Percentiles rank a stretch among this genome's conserved stretches.
Conservation (phyloP, 2,329 filamentous ascomycete species). For the Madurella mycetomatis region DNA sequence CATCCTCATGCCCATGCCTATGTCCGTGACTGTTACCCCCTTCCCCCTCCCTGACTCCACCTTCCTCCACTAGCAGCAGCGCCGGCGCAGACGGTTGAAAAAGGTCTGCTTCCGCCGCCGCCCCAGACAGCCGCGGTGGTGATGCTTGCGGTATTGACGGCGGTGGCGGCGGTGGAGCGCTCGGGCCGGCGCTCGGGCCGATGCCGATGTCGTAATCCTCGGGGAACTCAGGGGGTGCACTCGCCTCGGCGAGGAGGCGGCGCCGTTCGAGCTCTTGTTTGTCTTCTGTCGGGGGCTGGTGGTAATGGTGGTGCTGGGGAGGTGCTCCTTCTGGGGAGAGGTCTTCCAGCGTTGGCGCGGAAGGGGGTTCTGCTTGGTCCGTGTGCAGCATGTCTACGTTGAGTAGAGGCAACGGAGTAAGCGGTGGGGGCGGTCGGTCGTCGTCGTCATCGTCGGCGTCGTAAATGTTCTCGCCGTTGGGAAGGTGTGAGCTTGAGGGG, state of each 20-base stretch:
- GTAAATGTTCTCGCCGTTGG: slow-evolving; percentile 49
- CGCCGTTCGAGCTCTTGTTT: slow-evolving; percentile 72
- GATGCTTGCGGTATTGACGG: slow-evolving; percentile 29
- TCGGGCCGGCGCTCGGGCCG: slow-evolving; percentile 18
- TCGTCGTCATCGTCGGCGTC: slow-evolving; percentile 45
- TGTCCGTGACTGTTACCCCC: neutral
- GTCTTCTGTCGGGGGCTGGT: slow-evolving; percentile 54
- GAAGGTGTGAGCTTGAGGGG: slow-evolving; percentile 36
- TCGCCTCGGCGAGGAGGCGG: slow-evolving; percentile 59
- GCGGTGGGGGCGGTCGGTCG: slow-evolving; percentile 30
- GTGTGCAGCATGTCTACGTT: slow-evolving; percentile 22
- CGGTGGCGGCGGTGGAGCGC: slow-evolving; percentile 21
- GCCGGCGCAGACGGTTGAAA: slow-evolving; percentile 53
- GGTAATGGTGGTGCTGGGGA: slow-evolving; percentile 16
- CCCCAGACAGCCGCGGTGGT: slow-evolving; percentile 25
- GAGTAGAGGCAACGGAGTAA: slow-evolving; percentile 1
- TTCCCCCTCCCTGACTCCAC: neutral
- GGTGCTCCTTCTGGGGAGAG: slow-evolving; percentile 28
- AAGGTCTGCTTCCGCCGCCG: slow-evolving; percentile 20
- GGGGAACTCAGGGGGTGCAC: slow-evolving; percentile 57
- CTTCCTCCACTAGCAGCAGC: slow-evolving; percentile 34
- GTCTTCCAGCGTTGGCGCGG: slow-evolving; percentile 45
- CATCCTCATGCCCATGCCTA: slow-evolving; percentile 16
- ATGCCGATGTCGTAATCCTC: slow-evolving; percentile 44
- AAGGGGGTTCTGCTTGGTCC: slow-evolving; percentile 33